phyloP scores from a whole-genome alignment of 495 filamentous ascomycete genomes.

The Podospora comata region DNA sequence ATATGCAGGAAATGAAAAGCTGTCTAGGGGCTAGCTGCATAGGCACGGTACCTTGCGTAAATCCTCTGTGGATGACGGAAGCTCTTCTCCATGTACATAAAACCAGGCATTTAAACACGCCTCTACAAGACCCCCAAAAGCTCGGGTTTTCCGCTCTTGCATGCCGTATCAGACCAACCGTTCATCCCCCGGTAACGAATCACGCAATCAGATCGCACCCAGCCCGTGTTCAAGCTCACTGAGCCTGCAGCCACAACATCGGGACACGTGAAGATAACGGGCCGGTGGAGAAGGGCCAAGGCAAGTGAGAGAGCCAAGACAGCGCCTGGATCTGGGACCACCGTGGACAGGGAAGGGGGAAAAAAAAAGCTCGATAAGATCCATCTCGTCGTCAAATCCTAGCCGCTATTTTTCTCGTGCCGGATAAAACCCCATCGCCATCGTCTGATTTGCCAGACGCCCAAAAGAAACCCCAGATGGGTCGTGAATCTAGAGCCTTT shows the following conservation, averaged over 20 bases:
- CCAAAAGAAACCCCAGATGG: neutral
- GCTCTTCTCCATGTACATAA: neutral
- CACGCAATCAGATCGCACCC: conserved; percentile 8
- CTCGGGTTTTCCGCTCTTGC: neutral
- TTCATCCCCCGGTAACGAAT: conserved; percentile 6
- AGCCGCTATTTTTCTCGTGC: neutral
- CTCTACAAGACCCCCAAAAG: neutral
- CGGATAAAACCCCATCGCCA: neutral
- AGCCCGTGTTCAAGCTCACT: neutral
- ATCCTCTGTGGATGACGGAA: neutral
- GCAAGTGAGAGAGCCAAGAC: conserved; percentile 1
- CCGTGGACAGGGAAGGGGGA: conserved; percentile 1
- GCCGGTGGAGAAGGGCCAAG: conserved; percentile 1
- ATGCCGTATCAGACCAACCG: neutral
- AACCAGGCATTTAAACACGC: neutral
- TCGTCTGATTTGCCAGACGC: conserved; percentile 5
- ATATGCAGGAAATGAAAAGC: conserved; percentile 6
- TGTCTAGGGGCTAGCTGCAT: neutral
- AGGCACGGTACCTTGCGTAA: conserved; percentile 3
- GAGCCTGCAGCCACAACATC: conserved; percentile 9
- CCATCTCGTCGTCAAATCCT: conserved; percentile 2
- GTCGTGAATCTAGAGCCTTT: neutral
- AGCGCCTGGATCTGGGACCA: conserved; percentile 2
- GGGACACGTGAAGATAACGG: conserved; percentile 12
- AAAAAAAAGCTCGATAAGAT: conserved; percentile 12